Base-by-base conservation (phyloP, 345 rosid genomes). In the Atalantia buxifolia region DNA sequence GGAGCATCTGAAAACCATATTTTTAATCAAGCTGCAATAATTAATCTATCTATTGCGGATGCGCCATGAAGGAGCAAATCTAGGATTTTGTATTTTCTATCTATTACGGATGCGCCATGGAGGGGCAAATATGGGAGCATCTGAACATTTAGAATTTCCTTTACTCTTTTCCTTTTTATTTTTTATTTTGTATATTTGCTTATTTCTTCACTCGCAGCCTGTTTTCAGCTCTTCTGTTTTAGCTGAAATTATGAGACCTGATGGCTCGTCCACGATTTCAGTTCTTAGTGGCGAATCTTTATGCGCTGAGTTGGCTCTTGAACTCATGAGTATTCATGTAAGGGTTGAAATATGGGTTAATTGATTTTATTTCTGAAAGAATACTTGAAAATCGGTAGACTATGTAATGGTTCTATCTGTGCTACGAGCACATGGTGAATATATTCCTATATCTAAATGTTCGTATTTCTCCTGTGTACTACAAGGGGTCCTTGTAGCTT, bases 291-390 rank as follows among this genome's bases (percentile, higher is more conserved):
- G 88, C 63, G 98, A 92, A 80, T 75, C 91, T 78, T 72, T 92
- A 31, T 88, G 93, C 38, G 90, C 94, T 59, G 98, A 93, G 83
- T 86, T 93, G 86, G 94, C 96, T 81, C 93, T 91, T 84, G 94
- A 93, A 81, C 80, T 93, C 65, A 89, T 88, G 94, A 83, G 84
- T 55, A 90, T 92, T 73, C 98, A 93, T 96, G 98, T 93, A 85
- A 71, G 79, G 62, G 50, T 9, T 25, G 56, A 24, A 55, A 65
- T 61, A 25, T 73, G 45, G 63, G 56, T 5, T 71, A 7, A 21
- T 55, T 30, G n/a, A 53, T 71, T 70, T 50, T 25, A 71, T 30
- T 53, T 8, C 22, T 21, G 38, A 55, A 9, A 3, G 30, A 69
- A 45, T 16, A 31, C 33, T 30, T 71, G 22, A 71, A n/a, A 55